Evolutionary conservation across 1,284 basidiomycete species (phyloP).

Genomic region (Volvariella volvacea): DNA sequence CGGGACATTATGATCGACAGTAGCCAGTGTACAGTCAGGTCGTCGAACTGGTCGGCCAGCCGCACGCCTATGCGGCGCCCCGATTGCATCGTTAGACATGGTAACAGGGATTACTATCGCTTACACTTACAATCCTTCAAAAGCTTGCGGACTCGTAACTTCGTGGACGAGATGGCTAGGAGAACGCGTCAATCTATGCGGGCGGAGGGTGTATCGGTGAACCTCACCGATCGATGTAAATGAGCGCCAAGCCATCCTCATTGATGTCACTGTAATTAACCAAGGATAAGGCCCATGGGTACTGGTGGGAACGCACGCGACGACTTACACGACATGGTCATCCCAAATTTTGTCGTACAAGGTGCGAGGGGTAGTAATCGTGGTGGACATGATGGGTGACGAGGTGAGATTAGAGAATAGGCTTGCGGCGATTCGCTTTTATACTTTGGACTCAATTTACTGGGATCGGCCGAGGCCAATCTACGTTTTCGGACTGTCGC

Average conservation of each 20-base stretch:
- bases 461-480: too few relatives aligned
- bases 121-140: slow-evolving; percentile 78
- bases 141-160: slow-evolving; percentile 95
- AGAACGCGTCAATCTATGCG: slow-evolving; percentile 8
- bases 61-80: slow-evolving; percentile 48
- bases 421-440: slow-evolving; percentile 1
- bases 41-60: slow-evolving; percentile 81
- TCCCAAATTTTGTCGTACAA: slow-evolving; percentile 97
- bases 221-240: slow-evolving; percentile 89
- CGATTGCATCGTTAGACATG: slow-evolving; percentile 9
- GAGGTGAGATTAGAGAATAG: slow-evolving; percentile 2
- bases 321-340: slow-evolving; percentile 82
- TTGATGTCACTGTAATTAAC: slow-evolving; percentile 50
- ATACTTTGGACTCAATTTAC: too few relatives aligned
- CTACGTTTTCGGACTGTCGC: too few relatives aligned
- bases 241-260: slow-evolving; percentile 79
- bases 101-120: not conserved
- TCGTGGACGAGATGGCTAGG: slow-evolving; percentile 89
- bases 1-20: slow-evolving; percentile 96
- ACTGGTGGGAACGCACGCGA: not conserved
- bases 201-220: slow-evolving; percentile 1
- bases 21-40: slow-evolving; percentile 92
- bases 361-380: slow-evolving; percentile 62
- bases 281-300: slow-evolving; percentile 5
- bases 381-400: slow-evolving; percentile 43